These are phyloP conservation scores for Pleurotus eryngii DNA, from an alignment of 768 basidiomycete species.

Conservation along the genomic window DNA sequence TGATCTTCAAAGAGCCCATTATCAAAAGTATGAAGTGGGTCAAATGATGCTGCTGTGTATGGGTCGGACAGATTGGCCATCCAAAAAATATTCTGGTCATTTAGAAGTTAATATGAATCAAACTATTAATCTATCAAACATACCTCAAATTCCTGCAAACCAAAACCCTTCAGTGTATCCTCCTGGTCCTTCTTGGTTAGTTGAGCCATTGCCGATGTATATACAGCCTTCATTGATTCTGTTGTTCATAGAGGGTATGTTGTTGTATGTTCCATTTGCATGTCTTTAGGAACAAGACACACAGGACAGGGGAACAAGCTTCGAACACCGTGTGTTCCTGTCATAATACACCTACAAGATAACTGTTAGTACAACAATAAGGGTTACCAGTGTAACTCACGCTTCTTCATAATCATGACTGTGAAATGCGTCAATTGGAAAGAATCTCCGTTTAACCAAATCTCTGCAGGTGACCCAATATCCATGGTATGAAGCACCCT, in stretches of 20 bases:
- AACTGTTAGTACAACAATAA: neutral
- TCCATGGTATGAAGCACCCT: conserved; percentile 16
- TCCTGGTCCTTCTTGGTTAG: neutral
- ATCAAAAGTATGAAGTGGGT: conserved; percentile 33
- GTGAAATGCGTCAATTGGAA: conserved; percentile 33
- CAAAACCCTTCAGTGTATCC: conserved; percentile 15
- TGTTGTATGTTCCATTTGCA: conserved; percentile 20
- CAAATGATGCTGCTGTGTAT: conserved; percentile 30
- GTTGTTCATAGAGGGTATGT: conserved; percentile 14
- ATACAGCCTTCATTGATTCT: conserved; percentile 11
- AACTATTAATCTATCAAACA: conserved; percentile 4
- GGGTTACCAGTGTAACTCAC: conserved; percentile 22
- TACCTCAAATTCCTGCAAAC: conserved; percentile 22
- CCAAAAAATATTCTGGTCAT: conserved; percentile 40
- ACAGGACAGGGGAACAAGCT: conserved; percentile 34
- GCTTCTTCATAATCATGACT: conserved; percentile 44
- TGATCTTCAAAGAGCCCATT: conserved; percentile 31
- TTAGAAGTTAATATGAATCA: neutral
- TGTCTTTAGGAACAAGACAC: conserved; percentile 27
- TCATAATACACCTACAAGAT: conserved; percentile 32
- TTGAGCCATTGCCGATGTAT: conserved; percentile 10
- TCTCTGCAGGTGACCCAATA: conserved; percentile 21
- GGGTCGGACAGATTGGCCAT: conserved; percentile 27
- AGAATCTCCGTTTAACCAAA: conserved; percentile 23
- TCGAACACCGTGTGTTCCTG: conserved; percentile 25